Evolutionary conservation across 2,329 filamentous ascomycete genomes (phyloP).

Genomic region (Aspergillus texensis): DNA sequence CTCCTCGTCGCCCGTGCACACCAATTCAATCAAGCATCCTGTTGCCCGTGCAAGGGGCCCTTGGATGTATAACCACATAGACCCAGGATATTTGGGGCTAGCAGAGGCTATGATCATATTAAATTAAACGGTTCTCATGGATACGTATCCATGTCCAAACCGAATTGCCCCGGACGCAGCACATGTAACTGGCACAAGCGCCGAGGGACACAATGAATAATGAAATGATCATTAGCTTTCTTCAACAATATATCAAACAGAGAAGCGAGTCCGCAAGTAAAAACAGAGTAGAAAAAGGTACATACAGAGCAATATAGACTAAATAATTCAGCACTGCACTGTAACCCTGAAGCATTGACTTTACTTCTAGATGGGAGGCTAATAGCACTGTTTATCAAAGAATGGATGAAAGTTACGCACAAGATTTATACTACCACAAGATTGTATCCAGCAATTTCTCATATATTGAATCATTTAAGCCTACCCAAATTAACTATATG

Average conservation of each 20-base stretch:
- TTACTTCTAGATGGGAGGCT: neutral
- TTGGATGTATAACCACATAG: neutral
- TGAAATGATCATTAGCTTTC: constrained; percentile 4
- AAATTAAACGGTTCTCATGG: neutral
- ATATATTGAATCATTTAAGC: neutral
- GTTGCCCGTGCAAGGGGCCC: neutral
- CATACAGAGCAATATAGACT: neutral
- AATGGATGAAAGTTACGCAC: neutral
- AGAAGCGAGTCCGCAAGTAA: too few relatives aligned
- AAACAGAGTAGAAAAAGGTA: neutral
- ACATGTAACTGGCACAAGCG: constrained; percentile 1
- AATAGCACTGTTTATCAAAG: neutral
- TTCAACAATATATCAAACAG: neutral
- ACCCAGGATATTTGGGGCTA: neutral
- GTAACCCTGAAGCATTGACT: neutral
- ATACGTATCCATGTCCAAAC: neutral
- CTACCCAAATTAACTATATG: neutral
- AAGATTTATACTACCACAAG: neutral
- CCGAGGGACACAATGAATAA: neutral
- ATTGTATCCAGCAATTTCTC: neutral
- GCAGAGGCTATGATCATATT: neutral
- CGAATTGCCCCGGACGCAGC: neutral
- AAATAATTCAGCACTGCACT: neutral
- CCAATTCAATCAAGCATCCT: constrained; percentile 1
- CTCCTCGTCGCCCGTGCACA: neutral